phyloP scores from a whole-genome alignment of 768 basidiomycete genomes.

The Sistotremastrum niveocremeum region DNA sequence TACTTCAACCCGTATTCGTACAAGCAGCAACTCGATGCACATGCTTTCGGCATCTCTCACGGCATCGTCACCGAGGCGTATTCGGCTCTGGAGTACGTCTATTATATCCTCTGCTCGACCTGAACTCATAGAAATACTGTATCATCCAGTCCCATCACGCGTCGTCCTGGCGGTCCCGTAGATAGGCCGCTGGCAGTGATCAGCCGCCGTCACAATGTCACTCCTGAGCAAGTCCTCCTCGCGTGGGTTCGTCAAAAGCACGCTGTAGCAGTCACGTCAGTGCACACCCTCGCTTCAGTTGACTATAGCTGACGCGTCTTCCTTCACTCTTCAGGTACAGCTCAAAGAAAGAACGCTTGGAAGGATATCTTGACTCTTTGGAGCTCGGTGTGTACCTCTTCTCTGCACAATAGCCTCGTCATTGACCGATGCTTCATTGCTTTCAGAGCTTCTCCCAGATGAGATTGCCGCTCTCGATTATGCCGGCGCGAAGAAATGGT shows the following conservation, averaged over 20 bases:
- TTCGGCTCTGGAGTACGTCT: slow-evolving; percentile 43
- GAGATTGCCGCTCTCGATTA: slow-evolving; percentile 45
- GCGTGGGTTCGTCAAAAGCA: slow-evolving; percentile 64
- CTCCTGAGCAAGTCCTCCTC: slow-evolving; percentile 53
- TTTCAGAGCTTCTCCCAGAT: slow-evolving; percentile 32
- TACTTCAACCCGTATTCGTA: slow-evolving; percentile 60
- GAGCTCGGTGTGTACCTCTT: slow-evolving; percentile 36
- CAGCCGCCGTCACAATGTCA: slow-evolving; percentile 34
- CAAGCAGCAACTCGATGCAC: slow-evolving; percentile 33
- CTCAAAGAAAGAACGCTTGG: slow-evolving; percentile 48
- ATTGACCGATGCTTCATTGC: not conserved
- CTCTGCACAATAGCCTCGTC: not conserved
- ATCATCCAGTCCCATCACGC: slow-evolving; percentile 40
- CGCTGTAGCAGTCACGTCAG: slow-evolving; percentile 49
- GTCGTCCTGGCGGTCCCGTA: slow-evolving; percentile 45
- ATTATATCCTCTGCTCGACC: not conserved
- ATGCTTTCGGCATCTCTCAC: slow-evolving; percentile 43
- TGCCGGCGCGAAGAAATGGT: slow-evolving; percentile 32
- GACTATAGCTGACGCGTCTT: not conserved
- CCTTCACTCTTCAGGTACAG: slow-evolving; percentile 34
- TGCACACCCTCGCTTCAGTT: slow-evolving; percentile 4
- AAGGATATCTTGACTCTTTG: slow-evolving; percentile 55
- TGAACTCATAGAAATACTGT: not conserved
- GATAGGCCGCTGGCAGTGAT: slow-evolving; percentile 45
- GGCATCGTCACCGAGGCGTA: slow-evolving; percentile 63